phyloP scores from a whole-genome alignment of 2,329 filamentous ascomycete species.

The Colletotrichum destructivum region DNA sequence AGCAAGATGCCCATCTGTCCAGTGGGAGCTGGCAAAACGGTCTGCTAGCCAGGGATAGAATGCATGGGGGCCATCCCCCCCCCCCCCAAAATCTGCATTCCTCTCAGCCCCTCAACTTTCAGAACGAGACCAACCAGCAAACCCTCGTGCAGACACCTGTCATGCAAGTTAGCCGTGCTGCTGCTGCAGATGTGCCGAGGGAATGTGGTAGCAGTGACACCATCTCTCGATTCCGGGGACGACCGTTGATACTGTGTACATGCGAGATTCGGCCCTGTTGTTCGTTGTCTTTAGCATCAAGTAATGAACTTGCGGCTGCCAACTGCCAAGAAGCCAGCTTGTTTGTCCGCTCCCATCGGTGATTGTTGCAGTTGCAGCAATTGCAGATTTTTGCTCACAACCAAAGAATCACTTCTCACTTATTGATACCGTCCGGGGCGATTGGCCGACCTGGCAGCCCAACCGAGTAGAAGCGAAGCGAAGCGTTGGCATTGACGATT shows the following conservation, averaged over 20 bases:
- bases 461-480: slow-evolving; percentile 21
- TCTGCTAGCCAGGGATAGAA: slow-evolving; percentile 31
- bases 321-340: not conserved
- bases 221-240: slow-evolving; percentile 15
- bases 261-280: too few species aligned
- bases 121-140: slow-evolving; percentile 25
- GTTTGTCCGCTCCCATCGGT: not conserved
- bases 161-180: slow-evolving; percentile 25
- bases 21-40: slow-evolving; percentile 29
- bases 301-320: not conserved
- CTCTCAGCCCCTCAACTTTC: not conserved
- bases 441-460: slow-evolving; percentile 20
- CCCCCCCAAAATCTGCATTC: slow-evolving; percentile 9
- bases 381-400: not conserved
- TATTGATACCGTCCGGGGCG: not conserved
- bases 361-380: slow-evolving; percentile 7
- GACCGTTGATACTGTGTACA: not conserved
- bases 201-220: not conserved
- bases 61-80: slow-evolving; percentile 23
- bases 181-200: slow-evolving; percentile 12
- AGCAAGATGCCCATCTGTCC: slow-evolving; percentile 34
- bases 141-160: slow-evolving; percentile 30
- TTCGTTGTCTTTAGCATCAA: too few species aligned
- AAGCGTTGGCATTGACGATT: slow-evolving; percentile 19
- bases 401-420: slow-evolving; percentile 15